Percentiles rank a stretch among this genome's conserved stretches.
Conservation (phyloP, 306 rosid genomes). For the Pyrus communis region DNA sequence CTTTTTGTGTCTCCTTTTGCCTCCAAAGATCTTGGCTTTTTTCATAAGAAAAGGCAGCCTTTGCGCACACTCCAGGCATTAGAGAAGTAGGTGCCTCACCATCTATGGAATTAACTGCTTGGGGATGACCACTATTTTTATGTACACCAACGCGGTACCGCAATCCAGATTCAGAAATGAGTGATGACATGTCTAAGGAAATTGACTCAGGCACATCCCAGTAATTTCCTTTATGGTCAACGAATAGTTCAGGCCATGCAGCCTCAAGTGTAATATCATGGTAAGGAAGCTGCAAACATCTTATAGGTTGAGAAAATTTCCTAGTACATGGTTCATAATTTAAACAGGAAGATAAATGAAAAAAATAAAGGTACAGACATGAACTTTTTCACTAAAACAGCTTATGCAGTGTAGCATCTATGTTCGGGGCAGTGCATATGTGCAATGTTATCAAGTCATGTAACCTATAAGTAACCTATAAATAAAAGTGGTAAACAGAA, state of each 20-base stretch:
- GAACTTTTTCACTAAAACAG: neutral
- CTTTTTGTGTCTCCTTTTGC: constrained; percentile 22
- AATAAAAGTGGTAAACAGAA: neutral
- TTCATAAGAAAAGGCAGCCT: constrained; percentile 70
- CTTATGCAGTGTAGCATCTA: neutral
- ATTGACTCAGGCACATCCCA: constrained; percentile 83
- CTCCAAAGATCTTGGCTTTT: constrained; percentile 63
- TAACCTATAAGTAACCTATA: neutral
- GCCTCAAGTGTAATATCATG: constrained; percentile 81
- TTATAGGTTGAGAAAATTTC: constrained; percentile 10
- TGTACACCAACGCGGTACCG: constrained; percentile 76
- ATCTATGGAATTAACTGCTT: constrained; percentile 34
- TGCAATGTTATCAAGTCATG: neutral
- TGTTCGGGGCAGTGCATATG: neutral
- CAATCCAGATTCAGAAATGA: constrained; percentile 51
- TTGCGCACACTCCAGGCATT: constrained; percentile 73
- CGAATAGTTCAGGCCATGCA: constrained; percentile 85
- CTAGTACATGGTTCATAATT: constrained; percentile 1
- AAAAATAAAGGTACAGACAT: neutral
- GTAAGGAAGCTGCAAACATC: constrained; percentile 51
- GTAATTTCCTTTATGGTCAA: constrained; percentile 82
- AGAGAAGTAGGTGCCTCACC: constrained; percentile 41
- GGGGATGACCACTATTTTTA: constrained; percentile 59
- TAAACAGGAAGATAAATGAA: neutral
- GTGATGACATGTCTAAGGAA: constrained; percentile 67